Conservation (phyloP, 208 protist genomes). For the Trypanosoma mega region DNA sequence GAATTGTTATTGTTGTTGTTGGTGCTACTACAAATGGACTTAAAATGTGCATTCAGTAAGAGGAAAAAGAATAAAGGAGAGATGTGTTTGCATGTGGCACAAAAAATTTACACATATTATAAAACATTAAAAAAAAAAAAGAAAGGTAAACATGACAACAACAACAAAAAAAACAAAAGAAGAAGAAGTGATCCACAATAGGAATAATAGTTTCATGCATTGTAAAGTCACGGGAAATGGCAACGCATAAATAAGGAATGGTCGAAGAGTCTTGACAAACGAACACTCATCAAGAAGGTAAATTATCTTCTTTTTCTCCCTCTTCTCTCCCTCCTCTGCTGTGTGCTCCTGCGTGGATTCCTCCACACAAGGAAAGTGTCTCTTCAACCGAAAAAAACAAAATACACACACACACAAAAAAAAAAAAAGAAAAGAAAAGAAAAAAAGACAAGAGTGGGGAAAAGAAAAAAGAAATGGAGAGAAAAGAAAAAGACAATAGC, state of each 20-base stretch:
- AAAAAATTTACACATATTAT: background rate
- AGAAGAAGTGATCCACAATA: background rate
- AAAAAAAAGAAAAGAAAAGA: slow-evolving; percentile 7
- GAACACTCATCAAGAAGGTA: background rate
- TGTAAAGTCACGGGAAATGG: too few species aligned
- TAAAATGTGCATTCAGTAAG: too few species aligned
- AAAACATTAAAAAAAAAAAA: slow-evolving; percentile 15
- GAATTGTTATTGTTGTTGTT: too few species aligned
- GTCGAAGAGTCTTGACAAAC: background rate
- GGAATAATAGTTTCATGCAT: too few species aligned
- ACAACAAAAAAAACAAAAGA: slow-evolving; percentile 17
- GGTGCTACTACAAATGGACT: too few species aligned
- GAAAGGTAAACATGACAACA: slow-evolving; percentile 5
- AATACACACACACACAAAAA: too few species aligned
- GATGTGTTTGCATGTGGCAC: too few species aligned
- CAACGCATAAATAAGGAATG: background rate
- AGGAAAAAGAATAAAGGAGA: too few species aligned
- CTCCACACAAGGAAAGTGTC: too few species aligned
- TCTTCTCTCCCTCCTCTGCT: too few species aligned
- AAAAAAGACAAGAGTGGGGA: slow-evolving; percentile 3
- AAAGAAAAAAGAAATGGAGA: slow-evolving; percentile 3
- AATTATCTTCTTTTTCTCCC: background rate
- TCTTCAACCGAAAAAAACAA: too few species aligned
- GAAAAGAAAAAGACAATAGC: slow-evolving; percentile 1
- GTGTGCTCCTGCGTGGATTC: too few species aligned